Evolutionary conservation across 2,329 filamentous ascomycete species (phyloP).

Genomic region (Emmonsiellopsis sp.): DNA sequence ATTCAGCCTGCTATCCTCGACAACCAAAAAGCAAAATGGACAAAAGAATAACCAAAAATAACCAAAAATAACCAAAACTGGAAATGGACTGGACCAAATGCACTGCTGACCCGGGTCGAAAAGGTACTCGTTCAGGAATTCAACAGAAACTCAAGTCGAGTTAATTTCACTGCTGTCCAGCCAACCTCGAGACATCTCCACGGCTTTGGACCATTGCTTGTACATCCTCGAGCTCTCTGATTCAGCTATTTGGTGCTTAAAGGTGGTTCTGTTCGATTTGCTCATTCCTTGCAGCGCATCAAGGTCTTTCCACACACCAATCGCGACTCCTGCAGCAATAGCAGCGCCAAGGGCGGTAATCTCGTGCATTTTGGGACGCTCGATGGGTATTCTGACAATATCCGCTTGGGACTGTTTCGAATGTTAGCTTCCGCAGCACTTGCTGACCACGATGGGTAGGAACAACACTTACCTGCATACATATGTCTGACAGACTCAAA

Average conservation of each 20-base stretch:
- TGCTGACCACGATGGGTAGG: not conserved
- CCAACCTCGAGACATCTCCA: conserved; percentile 73
- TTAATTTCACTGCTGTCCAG: conserved; percentile 21
- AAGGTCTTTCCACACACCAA: conserved; percentile 67
- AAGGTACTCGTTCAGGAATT: not conserved
- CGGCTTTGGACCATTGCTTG: conserved; percentile 64
- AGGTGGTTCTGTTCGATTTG: conserved; percentile 58
- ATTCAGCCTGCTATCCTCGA: not conserved
- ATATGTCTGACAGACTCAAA: conserved; percentile 78
- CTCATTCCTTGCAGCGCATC: conserved; percentile 67
- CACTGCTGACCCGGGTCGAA: conserved; percentile 1
- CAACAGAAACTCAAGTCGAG: conserved; percentile 10
- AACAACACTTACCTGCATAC: conserved; percentile 58
- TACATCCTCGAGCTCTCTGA: conserved; percentile 56
- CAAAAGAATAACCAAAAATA: not conserved
- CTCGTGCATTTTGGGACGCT: conserved; percentile 80
- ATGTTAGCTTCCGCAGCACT: conserved; percentile 10
- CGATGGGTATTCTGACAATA: conserved; percentile 72
- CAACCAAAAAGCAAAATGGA: not conserved
- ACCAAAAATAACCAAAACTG: not conserved
- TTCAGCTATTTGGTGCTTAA: conserved; percentile 56
- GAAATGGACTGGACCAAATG: conserved; percentile 2
- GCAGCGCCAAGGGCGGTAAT: conserved; percentile 82
- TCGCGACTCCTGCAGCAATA: conserved; percentile 79
- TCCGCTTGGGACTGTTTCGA: conserved; percentile 64